Conservation (phyloP, 2,329 filamentous ascomycete species). For the Xylariaceae sp. region DNA sequence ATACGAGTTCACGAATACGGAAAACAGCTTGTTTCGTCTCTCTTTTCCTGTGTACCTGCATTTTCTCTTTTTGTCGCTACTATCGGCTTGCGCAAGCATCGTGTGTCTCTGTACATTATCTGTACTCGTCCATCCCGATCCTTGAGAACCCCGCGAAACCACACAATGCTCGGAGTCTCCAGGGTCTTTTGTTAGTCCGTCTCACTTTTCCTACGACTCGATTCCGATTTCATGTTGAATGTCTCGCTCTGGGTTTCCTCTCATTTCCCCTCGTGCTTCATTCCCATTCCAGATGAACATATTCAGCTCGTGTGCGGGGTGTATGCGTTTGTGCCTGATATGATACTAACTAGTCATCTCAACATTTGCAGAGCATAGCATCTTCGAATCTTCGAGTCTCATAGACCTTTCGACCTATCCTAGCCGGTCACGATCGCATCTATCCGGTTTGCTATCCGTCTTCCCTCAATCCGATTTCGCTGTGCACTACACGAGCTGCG, state of each 20-base stretch:
- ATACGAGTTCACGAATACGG: not conserved
- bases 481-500: not conserved
- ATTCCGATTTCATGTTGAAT: not conserved
- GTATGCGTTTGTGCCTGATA: not conserved
- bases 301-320: not conserved
- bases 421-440: not conserved
- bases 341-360: not conserved
- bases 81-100: not conserved
- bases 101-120: not conserved
- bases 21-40: not conserved
- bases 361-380: not conserved
- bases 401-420: not conserved
- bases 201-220: not conserved
- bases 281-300: not conserved
- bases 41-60: not conserved
- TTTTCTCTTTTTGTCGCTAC: not conserved
- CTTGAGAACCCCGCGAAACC: not conserved
- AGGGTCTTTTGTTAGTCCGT: not conserved
- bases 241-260: not conserved
- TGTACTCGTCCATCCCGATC: constrained; percentile 4
- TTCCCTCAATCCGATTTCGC: not conserved
- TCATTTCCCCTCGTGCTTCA: not conserved
- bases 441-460: not conserved
- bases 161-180: not conserved
- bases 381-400: constrained; percentile 1